phyloP scores from a whole-genome alignment of 2,329 filamentous ascomycete species.

The Fusarium stilboides region DNA sequence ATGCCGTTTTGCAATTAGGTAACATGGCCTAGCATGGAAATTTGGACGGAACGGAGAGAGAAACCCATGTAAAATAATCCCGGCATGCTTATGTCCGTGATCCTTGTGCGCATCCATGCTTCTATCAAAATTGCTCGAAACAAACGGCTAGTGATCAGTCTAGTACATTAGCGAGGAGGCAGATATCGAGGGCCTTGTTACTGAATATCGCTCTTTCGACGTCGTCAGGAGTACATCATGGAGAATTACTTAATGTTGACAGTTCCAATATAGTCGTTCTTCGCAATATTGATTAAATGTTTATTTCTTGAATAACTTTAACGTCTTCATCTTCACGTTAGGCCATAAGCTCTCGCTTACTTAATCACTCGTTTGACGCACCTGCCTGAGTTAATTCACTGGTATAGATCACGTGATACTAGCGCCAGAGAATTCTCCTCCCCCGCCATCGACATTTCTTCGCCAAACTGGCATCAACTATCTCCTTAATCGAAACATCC shows the following conservation, averaged over 20 bases:
- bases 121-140: conserved; percentile 38
- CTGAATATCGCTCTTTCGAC: not conserved
- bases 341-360: not conserved
- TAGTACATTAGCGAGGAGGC: conserved; percentile 43
- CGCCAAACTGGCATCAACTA: conserved; percentile 43
- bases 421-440: conserved; percentile 29
- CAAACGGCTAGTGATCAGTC: conserved; percentile 30
- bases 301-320: not conserved
- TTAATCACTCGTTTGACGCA: conserved; percentile 17
- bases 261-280: not conserved
- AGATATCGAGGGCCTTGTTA: conserved; percentile 29
- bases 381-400: conserved; percentile 18
- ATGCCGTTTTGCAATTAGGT: conserved; percentile 12
- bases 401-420: conserved; percentile 39
- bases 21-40: conserved; percentile 33
- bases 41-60: conserved; percentile 18
- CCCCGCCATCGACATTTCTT: conserved; percentile 53
- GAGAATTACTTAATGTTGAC: not conserved
- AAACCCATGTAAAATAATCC: conserved; percentile 32
- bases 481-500: conserved; percentile 58
- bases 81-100: conserved; percentile 26
- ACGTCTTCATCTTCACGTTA: not conserved
- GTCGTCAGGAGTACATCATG: not conserved
- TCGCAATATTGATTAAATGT: not conserved
- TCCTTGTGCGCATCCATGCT: conserved; percentile 35